phyloP scores from a whole-genome alignment of 2,329 filamentous ascomycete genomes.

The Colletotrichum musae region DNA sequence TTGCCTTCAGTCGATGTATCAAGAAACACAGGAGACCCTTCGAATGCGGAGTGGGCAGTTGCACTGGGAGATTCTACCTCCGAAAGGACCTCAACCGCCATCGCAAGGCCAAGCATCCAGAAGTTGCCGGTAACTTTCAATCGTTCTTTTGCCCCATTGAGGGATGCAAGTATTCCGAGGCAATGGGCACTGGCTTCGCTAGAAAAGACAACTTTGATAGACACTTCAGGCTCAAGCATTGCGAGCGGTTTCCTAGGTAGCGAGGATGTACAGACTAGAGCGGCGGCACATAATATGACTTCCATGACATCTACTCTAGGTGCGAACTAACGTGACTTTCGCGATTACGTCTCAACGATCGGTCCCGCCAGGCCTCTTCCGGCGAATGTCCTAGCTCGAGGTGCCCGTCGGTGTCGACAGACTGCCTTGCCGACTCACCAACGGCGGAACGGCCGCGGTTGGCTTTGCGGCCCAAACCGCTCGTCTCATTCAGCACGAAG shows the following conservation, averaged over 20 bases:
- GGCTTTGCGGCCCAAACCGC: neutral
- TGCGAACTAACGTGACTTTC: neutral
- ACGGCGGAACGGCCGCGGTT: too few relatives aligned
- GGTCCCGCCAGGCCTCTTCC: too few relatives aligned
- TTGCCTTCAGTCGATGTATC: neutral
- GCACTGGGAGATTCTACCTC: constrained; percentile 22
- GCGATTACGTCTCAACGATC: neutral
- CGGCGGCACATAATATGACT: neutral
- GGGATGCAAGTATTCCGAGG: constrained; percentile 25
- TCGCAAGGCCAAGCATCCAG: constrained; percentile 6
- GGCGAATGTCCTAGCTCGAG: too few relatives aligned
- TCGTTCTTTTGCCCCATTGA: constrained; percentile 22
- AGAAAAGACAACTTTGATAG: constrained; percentile 20
- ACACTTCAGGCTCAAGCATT: constrained; percentile 8
- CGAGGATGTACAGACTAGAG: too few relatives aligned
- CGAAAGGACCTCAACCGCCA: constrained; percentile 35
- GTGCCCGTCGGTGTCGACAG: too few relatives aligned
- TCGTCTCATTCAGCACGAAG: neutral
- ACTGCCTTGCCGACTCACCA: too few relatives aligned
- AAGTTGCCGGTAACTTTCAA: neutral
- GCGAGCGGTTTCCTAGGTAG: neutral
- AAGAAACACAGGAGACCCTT: constrained; percentile 15
- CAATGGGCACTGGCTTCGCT: neutral
- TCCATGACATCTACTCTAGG: neutral
- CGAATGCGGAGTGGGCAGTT: constrained; percentile 23